Base-by-base conservation (phyloP, 2,329 filamentous ascomycete genomes). In the Neonectria hederae region DNA sequence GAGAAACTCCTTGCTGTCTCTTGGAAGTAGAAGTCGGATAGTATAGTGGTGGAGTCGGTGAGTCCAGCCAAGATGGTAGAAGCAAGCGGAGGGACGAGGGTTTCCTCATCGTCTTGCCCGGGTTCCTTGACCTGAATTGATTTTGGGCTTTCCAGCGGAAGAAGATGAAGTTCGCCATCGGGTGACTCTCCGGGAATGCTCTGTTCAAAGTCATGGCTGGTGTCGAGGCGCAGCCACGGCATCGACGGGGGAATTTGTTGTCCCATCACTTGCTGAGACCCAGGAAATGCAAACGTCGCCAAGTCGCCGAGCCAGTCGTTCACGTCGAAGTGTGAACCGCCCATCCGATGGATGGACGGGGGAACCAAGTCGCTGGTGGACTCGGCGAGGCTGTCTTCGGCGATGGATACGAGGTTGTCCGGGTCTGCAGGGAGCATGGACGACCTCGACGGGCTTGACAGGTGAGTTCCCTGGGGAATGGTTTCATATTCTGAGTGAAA, bases 1-100 rank as follows among this genome's bases (percentile, higher is more conserved):
- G 65, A 65, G 40, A 63, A 67, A 10, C 55, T 43, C n/a, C 56
- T 45, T 0, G 65, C 65, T 2, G 65, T 67, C 17, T 67, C 65
- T 22, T 65, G 52, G 6, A 67, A 67, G 17, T 67, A 67, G 17
- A 65, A 65, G 11, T 67, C 65, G 22, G 56, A 60, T 4, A 67
- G 51, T 3, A 67, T 28, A 0, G 64, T 59, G 2, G 62, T 51
- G 1, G 61, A 58, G 49, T 63, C 59, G 10, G 55, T 60, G n/a
- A 62, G 54, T 3, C 38, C 30, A 8, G 46, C 21, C 2, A 56
- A 13, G 28, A 46, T 30, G 7, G 42, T n/a, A 26, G 48, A 42
- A 11, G n/a, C 24, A 21, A 32, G 22, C 17, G 55, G 28, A 4
- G 54, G 49, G 5, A 22, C n/a, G 30, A 40, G 30, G 13, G 28